Base-by-base conservation (phyloP, 805 yeast species). In the Maudiozyma barnettii region DNA sequence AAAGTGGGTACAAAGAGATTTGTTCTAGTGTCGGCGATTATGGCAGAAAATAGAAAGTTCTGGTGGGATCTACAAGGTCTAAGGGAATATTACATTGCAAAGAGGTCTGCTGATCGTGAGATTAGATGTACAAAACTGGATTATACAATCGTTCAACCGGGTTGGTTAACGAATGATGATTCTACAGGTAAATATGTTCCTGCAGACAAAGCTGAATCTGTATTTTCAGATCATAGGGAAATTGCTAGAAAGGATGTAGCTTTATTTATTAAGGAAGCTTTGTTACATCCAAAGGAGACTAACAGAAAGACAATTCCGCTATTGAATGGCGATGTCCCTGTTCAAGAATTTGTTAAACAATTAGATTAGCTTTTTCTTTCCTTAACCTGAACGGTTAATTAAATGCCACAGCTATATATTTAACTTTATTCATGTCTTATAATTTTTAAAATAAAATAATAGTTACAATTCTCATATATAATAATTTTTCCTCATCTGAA, bases 121-220 rank as follows among this genome's bases (percentile, higher is more conserved):
- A 53, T 73, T 45, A 71, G 72, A 47, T 59, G 63, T 23, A 58
- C 70, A 10, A 59, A 63, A 1, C 65, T 75, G 52, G 75, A 78
- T 52, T 80, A 68, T 66, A 79, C 84, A 1, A 77, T 80, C 44
- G 58, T 80, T 42, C 76, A 72, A 52, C 85, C 85, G 1, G 78
- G 80, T 2, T 9, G 44, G 13, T 66, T 54, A 20, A 33, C 26
- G 10, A 41, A 39, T 10, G 45, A 62, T 1, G 59, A 52, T 8
- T 70, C 68, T 14, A 68, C 75, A 3, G 82, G 80, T 1, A 71
- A 69, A 45, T 64, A 78, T 26, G 22, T 50, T 29, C 45, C 51
- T 13, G 41, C 50, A 9, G 48, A 48, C 19, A 51, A 45, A 16
- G 41, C 54, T 2, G 54, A 58, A 31, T 53, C 54, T 5, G 54